Percentiles rank a stretch among this genome's conserved stretches.
phyloP scores from a whole-genome alignment of 148 eudicot species.

The Silene conica region DNA sequence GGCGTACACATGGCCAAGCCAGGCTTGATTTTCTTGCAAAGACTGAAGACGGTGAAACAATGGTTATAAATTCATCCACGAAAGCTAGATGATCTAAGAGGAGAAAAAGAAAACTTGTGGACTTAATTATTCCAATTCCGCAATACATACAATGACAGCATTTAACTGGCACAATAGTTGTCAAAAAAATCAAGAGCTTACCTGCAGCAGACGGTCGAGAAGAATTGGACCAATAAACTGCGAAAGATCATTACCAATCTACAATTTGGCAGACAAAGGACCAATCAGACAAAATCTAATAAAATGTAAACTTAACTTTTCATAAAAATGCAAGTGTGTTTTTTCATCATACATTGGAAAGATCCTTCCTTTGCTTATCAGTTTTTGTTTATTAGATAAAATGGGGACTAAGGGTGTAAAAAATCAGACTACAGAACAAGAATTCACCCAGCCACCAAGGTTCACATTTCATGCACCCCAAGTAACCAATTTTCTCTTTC shows the following conservation, averaged over 20 bases:
- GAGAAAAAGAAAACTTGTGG: neutral
- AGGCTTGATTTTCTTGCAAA: conserved; percentile 17
- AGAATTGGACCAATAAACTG: conserved; percentile 58
- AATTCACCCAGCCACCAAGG: neutral
- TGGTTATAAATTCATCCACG: neutral
- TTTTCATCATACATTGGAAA: neutral
- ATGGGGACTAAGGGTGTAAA: neutral
- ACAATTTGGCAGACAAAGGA: conserved; percentile 16
- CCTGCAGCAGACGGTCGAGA: conserved; percentile 45
- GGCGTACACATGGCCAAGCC: conserved; percentile 20
- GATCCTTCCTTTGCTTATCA: neutral
- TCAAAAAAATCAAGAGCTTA: conserved; percentile 15
- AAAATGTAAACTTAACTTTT: neutral
- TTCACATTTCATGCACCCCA: neutral
- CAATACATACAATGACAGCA: neutral
- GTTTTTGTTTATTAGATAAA: neutral
- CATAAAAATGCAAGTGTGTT: neutral
- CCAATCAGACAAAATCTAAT: neutral
- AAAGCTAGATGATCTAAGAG: neutral
- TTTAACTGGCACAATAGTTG: neutral
- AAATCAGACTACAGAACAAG: neutral
- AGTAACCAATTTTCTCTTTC: neutral
- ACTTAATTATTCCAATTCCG: neutral
- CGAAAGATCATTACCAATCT: conserved; percentile 63
- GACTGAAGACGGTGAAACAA: conserved; percentile 7